Percentiles rank a stretch among this genome's conserved stretches.
phyloP scores from a whole-genome alignment of 1,284 basidiomycete genomes.

The Ceratobasidium sp. region DNA sequence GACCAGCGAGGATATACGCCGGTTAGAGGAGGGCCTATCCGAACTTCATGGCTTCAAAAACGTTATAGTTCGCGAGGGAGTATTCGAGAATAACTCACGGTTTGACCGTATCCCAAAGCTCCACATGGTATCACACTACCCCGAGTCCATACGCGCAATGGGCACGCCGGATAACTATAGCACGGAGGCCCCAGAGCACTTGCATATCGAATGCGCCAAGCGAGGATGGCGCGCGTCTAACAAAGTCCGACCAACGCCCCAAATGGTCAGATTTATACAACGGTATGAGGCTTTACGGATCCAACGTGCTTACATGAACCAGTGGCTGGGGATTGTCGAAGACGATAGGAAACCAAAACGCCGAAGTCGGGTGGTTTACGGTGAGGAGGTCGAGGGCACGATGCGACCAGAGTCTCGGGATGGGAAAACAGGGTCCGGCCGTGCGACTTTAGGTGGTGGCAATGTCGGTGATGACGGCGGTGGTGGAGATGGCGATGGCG shows the following conservation, averaged over 20 bases:
- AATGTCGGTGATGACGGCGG: neutral
- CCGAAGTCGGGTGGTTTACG: neutral
- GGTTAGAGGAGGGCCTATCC: conserved; percentile 44
- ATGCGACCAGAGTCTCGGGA: neutral
- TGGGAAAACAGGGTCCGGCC: neutral
- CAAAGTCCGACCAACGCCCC: conserved; percentile 18
- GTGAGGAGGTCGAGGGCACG: neutral
- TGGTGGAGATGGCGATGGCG: neutral
- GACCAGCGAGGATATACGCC: conserved; percentile 29
- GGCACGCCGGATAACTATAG: conserved; percentile 44
- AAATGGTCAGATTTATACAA: conserved; percentile 46
- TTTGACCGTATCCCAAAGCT: conserved; percentile 42
- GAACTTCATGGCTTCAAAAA: conserved; percentile 49
- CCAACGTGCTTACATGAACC: neutral
- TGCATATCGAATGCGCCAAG: conserved; percentile 45
- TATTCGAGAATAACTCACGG: conserved; percentile 10
- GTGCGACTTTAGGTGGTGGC: neutral
- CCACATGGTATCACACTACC: conserved; percentile 43
- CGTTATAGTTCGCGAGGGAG: conserved; percentile 42
- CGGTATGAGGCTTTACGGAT: conserved; percentile 8
- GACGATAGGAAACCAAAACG: neutral
- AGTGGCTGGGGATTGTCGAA: neutral
- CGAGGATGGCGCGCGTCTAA: conserved; percentile 44
- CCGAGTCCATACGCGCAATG: conserved; percentile 18
- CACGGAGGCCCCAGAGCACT: conserved; percentile 44